Conservation (phyloP, 768 basidiomycete genomes). For the Polyporus arcularius region DNA sequence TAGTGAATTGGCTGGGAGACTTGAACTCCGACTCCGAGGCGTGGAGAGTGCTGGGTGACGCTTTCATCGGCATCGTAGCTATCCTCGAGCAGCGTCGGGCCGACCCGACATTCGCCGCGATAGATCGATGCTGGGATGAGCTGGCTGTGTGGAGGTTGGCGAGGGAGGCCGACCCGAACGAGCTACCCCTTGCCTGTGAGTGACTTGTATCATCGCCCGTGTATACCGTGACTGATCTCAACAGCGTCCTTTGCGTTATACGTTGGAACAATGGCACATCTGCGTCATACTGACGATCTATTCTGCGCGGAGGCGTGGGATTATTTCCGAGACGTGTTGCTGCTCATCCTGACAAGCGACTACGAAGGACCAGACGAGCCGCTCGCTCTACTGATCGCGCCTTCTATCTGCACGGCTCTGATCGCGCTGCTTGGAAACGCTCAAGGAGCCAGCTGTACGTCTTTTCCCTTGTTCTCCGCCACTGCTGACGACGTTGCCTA, state of each 20-base stretch:
- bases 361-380: slow-evolving; percentile 50
- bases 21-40: neutral
- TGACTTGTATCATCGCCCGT: neutral
- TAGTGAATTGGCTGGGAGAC: slow-evolving; percentile 23
- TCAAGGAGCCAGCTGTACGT: slow-evolving; percentile 11
- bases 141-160: slow-evolving; percentile 42
- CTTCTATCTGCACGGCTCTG: slow-evolving; percentile 53
- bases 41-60: slow-evolving; percentile 33
- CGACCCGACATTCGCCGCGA: neutral
- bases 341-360: slow-evolving; percentile 49
- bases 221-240: neutral
- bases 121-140: slow-evolving; percentile 22
- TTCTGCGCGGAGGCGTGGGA: slow-evolving; percentile 53
- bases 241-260: slow-evolving; percentile 52
- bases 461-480: neutral
- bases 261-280: slow-evolving; percentile 31
- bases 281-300: slow-evolving; percentile 26
- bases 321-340: slow-evolving; percentile 49
- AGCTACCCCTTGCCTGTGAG: slow-evolving; percentile 48
- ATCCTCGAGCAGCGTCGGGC: slow-evolving; percentile 17
- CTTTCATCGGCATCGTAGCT: slow-evolving; percentile 39
- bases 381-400: slow-evolving; percentile 50
- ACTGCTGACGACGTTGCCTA: neutral
- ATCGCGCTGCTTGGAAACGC: slow-evolving; percentile 33
- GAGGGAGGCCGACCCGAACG: slow-evolving; percentile 25